These are phyloP conservation scores for Alternaria ethzedia DNA, from an alignment of 2,329 filamentous ascomycete genomes.

Conservation along the genomic window DNA sequence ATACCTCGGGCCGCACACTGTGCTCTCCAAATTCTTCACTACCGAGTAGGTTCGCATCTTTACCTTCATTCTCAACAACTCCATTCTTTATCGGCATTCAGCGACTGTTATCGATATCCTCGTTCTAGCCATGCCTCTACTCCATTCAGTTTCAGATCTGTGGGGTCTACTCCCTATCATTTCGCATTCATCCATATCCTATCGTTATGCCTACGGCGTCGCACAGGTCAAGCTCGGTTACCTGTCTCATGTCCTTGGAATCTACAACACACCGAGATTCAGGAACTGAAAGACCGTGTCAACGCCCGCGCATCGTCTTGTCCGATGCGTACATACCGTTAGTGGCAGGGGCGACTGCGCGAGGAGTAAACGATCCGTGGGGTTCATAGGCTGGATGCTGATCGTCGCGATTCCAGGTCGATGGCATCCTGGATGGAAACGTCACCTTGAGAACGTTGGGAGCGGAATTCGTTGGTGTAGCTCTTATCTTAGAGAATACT, in stretches of 20 bases:
- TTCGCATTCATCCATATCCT: too few species aligned
- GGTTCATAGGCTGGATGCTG: background rate
- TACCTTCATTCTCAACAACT: background rate
- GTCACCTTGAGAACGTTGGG: background rate
- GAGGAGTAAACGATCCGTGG: background rate
- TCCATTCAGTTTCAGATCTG: too few species aligned
- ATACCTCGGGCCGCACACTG: background rate
- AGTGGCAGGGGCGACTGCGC: background rate
- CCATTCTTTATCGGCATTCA: background rate
- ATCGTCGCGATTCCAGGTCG: background rate
- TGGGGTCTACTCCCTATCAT: too few species aligned
- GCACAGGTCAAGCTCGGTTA: background rate
- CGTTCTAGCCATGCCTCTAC: too few species aligned
- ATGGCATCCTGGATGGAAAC: background rate
- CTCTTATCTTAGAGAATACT: background rate
- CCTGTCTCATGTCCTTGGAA: background rate
- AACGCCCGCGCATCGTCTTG: background rate
- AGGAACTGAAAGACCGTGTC: background rate
- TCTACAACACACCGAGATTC: background rate
- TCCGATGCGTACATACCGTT: background rate
- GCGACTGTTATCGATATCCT: background rate
- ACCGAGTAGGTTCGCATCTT: background rate
- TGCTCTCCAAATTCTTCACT: too few species aligned
- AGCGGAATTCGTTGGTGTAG: background rate
- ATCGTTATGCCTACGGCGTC: too few species aligned